Evolutionary conservation across 2,329 filamentous ascomycete species (phyloP).

Genomic region (Aureobasidium sp.): DNA sequence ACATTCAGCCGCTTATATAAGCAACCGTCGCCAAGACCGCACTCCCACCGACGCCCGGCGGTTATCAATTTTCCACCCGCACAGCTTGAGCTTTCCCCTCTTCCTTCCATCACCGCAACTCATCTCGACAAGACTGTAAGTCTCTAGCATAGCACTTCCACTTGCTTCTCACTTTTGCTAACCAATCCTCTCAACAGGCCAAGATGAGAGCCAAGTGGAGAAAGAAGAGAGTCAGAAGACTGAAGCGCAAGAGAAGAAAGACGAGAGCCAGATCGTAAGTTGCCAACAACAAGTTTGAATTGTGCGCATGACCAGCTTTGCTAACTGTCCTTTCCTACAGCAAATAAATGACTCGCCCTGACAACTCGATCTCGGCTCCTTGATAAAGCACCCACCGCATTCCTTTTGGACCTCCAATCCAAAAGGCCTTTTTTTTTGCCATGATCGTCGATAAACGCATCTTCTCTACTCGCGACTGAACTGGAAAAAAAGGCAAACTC

Average conservation of each 20-base stretch:
- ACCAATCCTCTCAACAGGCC: constrained; percentile 27
- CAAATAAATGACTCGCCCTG: constrained; percentile 43
- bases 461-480: constrained; percentile 9
- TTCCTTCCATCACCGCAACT: constrained; percentile 34
- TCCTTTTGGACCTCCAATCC: no score
- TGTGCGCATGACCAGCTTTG: constrained; percentile 2
- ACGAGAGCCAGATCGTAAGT: constrained; percentile 94
- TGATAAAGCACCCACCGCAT: no score
- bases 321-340: constrained; percentile 25
- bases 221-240: constrained; percentile 98
- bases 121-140: constrained; percentile 39
- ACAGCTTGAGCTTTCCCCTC: constrained; percentile 23
- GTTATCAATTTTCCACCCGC: constrained; percentile 1
- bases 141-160: constrained; percentile 22
- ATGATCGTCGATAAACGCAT: constrained; percentile 14
- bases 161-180: constrained; percentile 9
- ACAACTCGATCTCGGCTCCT: constrained; percentile 22
- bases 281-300: no score
- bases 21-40: constrained; percentile 14
- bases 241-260: constrained; percentile 99
- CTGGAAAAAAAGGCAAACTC: no score
- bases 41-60: constrained; percentile 18
- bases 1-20: not conserved
- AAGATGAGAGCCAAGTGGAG: constrained; percentile 97
- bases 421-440: no score